Base-by-base conservation (phyloP, 2,329 filamentous ascomycete genomes). In the Trichoderma sp. region DNA sequence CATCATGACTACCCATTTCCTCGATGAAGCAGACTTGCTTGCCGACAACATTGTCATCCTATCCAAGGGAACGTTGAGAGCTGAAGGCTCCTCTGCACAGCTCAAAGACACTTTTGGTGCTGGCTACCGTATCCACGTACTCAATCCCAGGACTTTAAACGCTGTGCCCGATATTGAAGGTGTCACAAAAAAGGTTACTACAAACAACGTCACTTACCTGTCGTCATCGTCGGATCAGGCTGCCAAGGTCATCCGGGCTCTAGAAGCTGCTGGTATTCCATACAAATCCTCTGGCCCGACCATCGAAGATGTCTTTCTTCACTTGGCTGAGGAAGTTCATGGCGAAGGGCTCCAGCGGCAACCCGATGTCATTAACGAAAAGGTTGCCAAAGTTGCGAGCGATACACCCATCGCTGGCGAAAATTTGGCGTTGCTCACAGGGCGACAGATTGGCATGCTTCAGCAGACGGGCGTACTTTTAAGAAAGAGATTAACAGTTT, bases 1-100 rank as follows among this genome's bases (percentile, higher is more conserved):
- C 74, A 85, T 93, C 36, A 80, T 93, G 70, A 93, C 91, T 0
- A 93, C 91, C 0, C 91, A 93, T 79, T 93, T 93, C 77, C 84
- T 93, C n/a, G 91, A 93, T 74, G 91, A 93, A 79, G 91, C 91
- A 2, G 91, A 93, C 76, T 81, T 93, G 1, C 84, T 93, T 0
- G 89, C 91, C 0, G 91, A 93, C 76, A 87, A 91, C 69, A 92
- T 93, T 74, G 88, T 88, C 0, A 91, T 93, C 59, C 80, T 93
- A 3, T 92, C 90, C 3, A 91, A 90, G 75, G 91, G 91, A 15
- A 84, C 85, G 3, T 81, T 93, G 15, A 90, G 90, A 73, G 90
- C 89, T 1, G 84, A 90, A 73, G 91, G 91, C 1, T 91, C 91
- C 2, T 90, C 90, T 11, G 90, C 91, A 1, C 90, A 90, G 71